Evolutionary conservation across 208 protist genomes (phyloP), one percentile per base, ranked within the genome.

Genomic region (Wallacemonas rigidus): DNA sequence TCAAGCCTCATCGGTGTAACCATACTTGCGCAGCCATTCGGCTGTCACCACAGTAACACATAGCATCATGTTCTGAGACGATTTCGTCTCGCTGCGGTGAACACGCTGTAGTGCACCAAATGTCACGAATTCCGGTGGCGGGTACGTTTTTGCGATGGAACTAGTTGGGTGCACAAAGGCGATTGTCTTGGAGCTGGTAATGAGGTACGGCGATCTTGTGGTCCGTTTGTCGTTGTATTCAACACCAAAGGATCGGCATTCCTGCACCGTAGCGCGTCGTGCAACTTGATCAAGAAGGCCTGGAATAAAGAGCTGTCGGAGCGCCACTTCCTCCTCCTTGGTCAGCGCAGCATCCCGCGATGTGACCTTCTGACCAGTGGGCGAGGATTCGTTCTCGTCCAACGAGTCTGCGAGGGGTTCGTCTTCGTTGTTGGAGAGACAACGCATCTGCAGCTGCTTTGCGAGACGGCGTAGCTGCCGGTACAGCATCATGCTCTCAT

Each of bases 281-380:
- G 92, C 91, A 14, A 98, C 79, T 53, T 98, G 91, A 81, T 98
- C 94, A 44, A 94, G 61, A 63, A 98, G 74, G 1, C 94, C 94
- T 58, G 81, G 81, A 65, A 94, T 92, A 80, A 98, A 95, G 7
- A 96, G 77, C 70, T 92, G 85, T 2, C 94, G 75, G 8, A 96
- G 69, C 17, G 74, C 26, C n/a, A 95, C 71, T 76, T 97, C 91
- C 41, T 92, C 67, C 35, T 84, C 79, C 45, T 81, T 79, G 26
- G 75, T 75, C 50, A 50, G n/a, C 38, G 45, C 11, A 54, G 17
- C 12, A 7, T 6, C 40, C 17, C 35, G 57, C 14, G 7, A 45
- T 14, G 14, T 36, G 57, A 36, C 43, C 47, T 14, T 65, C 51
- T 39, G 63, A 1, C 65, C 69, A n/a, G 50, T 3, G 36, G 69